phyloP scores from a whole-genome alignment of 2,329 filamentous ascomycete species.

The Tympanopsis confertula region DNA sequence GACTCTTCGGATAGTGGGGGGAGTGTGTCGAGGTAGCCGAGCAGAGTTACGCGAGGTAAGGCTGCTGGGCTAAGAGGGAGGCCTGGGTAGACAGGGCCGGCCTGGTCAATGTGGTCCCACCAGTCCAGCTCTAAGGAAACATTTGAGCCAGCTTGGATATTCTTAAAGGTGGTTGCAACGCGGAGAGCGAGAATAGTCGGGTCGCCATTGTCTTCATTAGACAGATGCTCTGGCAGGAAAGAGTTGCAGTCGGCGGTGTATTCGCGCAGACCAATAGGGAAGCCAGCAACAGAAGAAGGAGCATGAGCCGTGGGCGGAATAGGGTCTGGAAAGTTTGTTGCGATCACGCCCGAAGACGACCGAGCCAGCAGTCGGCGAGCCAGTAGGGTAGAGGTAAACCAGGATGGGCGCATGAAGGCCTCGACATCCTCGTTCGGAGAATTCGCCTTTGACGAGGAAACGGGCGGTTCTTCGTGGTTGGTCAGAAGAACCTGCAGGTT shows the following conservation, averaged over 20 bases:
- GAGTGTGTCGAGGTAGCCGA: not conserved
- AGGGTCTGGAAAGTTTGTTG: not conserved
- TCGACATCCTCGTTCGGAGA: not conserved
- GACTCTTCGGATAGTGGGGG: not conserved
- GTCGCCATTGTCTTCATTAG: not conserved
- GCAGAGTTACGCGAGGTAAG: not conserved
- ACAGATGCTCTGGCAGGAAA: not conserved
- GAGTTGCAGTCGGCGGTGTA: constrained; percentile 1
- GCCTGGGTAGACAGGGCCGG: not conserved
- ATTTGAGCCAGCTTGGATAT: not conserved
- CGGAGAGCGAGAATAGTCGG: not conserved
- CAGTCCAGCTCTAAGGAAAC: not conserved
- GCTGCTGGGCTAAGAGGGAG: not conserved
- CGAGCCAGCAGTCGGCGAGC: not conserved
- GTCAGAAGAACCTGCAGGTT: not conserved
- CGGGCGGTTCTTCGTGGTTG: not conserved
- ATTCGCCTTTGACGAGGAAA: not conserved
- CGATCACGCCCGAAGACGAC: not conserved
- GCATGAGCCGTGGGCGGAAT: not conserved
- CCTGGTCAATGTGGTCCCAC: not conserved
- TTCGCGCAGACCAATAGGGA: not conserved
- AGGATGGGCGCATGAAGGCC: not conserved
- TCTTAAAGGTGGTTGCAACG: not conserved
- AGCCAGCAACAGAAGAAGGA: not conserved
- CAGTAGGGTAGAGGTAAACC: not conserved